These are phyloP conservation scores for Solanum hybrid DNA, from an alignment of 305 asterid genomes.

Conservation along the genomic window DNA sequence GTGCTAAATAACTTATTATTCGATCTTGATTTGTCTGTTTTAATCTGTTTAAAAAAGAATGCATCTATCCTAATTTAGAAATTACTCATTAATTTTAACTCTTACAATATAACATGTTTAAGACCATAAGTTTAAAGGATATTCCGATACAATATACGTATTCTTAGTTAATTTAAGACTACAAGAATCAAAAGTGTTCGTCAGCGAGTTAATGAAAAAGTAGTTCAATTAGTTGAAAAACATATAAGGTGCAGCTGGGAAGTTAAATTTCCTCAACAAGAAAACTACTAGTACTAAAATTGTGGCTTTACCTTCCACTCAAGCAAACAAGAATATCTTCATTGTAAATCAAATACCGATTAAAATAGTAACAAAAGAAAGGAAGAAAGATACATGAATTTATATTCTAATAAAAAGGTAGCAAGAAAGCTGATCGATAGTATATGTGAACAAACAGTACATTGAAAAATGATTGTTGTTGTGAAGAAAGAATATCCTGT, in stretches of 20 bases:
- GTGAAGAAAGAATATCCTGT: constrained; percentile 35
- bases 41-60: neutral
- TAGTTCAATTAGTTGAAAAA: neutral
- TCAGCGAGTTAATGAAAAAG: neutral
- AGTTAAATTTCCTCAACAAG: neutral
- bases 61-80: neutral
- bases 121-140: neutral
- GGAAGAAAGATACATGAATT: neutral
- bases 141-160: neutral
- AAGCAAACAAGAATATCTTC: neutral
- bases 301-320: neutral
- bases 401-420: neutral
- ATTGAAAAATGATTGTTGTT: constrained; percentile 38
- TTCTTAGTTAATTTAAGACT: neutral
- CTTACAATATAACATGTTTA: neutral
- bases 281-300: neutral
- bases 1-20: neutral
- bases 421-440: neutral
- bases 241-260: neutral
- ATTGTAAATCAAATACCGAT: neutral
- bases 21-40: neutral
- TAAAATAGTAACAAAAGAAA: neutral
- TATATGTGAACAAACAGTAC: constrained; percentile 7
- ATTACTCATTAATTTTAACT: neutral
- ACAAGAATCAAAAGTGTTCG: neutral